Conservation (phyloP, 2,329 filamentous ascomycete genomes). For the Clonostachys rosea region DNA sequence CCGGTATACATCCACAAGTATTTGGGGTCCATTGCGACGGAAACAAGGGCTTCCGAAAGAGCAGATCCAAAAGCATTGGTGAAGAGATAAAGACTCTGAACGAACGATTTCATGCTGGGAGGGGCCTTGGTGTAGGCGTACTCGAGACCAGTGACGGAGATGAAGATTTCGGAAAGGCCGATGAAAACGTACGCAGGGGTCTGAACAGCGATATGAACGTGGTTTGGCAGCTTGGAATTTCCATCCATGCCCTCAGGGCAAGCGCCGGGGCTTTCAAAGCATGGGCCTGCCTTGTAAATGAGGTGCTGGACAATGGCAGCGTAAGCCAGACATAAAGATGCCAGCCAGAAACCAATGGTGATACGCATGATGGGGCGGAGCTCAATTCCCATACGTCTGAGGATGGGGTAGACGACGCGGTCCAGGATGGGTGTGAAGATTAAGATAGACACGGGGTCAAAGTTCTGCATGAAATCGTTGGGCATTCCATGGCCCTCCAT, state of each 20-base stretch:
- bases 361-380: conserved; percentile 65
- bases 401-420: conserved; percentile 52
- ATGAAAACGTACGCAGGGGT: conserved; percentile 52
- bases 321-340: conserved; percentile 50
- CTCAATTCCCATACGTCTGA: conserved; percentile 51
- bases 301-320: conserved; percentile 54
- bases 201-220: conserved; percentile 50
- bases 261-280: conserved; percentile 36
- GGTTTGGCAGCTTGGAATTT: conserved; percentile 25
- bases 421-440: conserved; percentile 64
- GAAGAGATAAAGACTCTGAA: conserved; percentile 54
- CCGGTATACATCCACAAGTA: conserved; percentile 64
- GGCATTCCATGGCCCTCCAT: conserved; percentile 61
- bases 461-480: conserved; percentile 66
- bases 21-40: conserved; percentile 56
- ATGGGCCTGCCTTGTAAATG: conserved; percentile 50
- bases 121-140: conserved; percentile 73
- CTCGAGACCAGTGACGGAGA: conserved; percentile 64
- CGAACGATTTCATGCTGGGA: conserved; percentile 61
- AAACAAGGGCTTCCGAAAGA: conserved; percentile 57
- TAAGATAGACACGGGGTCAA: conserved; percentile 62
- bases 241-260: conserved; percentile 25
- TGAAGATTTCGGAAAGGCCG: conserved; percentile 56
- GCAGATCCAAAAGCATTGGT: conserved; percentile 55
- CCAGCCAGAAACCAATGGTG: conserved; percentile 55